Conservation (phyloP, 73 alveolate genomes). For the Tetrahymena malaccensis region DNA sequence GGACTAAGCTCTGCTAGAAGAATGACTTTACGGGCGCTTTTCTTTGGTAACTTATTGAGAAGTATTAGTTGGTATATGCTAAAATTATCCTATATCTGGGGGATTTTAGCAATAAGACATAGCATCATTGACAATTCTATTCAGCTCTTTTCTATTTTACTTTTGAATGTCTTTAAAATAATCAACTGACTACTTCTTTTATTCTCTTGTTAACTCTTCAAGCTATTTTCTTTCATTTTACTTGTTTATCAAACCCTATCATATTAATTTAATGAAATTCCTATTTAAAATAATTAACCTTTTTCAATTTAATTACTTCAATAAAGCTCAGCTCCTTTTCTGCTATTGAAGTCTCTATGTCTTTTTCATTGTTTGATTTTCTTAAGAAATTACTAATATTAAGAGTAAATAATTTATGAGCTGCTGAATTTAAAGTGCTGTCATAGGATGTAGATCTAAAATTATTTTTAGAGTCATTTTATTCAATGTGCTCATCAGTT, state of each 20-base stretch:
- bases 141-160: not conserved
- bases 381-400: not conserved
- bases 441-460: not conserved
- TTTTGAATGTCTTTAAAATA: not conserved
- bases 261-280: not conserved
- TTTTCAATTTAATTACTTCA: not conserved
- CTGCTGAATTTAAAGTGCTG: not conserved
- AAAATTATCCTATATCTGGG: not conserved
- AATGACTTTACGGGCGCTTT: not conserved
- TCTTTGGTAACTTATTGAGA: not conserved
- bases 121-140: not conserved
- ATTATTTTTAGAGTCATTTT: not conserved
- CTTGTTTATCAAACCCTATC: not conserved
- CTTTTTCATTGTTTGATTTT: not conserved
- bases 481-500: not conserved
- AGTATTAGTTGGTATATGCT: not conserved
- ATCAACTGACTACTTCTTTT: not conserved
- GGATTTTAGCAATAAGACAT: not conserved
- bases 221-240: not conserved
- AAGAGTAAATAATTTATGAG: not conserved
- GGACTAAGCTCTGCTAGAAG: not conserved
- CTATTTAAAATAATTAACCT: too few species aligned
- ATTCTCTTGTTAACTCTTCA: not conserved
- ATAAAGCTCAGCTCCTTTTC: not conserved
- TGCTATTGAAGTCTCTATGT: not conserved